Percentiles rank a stretch among this genome's conserved stretches.
phyloP scores from a whole-genome alignment of 371 early-diverging fungal species.

The Mucor irregularis region DNA sequence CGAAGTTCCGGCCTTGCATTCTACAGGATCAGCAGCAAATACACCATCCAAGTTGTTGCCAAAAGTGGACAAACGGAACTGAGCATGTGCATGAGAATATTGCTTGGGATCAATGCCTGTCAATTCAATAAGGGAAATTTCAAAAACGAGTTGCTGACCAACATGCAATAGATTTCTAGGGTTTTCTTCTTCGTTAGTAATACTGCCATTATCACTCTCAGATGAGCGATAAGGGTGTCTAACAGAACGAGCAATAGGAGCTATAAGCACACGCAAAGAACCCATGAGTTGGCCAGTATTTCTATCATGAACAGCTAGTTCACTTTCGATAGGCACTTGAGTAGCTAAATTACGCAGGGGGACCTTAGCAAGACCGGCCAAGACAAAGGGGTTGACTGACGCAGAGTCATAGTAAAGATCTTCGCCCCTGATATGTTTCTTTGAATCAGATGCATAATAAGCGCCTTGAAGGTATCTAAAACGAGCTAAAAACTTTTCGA shows the following conservation, averaged over 20 bases:
- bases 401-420: conserved; percentile 69
- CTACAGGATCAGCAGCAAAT: conserved; percentile 13
- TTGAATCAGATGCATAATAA: conserved; percentile 63
- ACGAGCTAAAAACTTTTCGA: conserved; percentile 60
- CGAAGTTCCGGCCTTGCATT: not conserved
- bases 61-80: conserved; percentile 72
- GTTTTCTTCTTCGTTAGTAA: conserved; percentile 8
- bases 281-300: conserved; percentile 58
- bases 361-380: conserved; percentile 58
- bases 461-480: conserved; percentile 61
- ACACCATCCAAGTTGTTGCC: conserved; percentile 42
- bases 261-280: conserved; percentile 44
- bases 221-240: conserved; percentile 13
- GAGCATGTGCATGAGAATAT: conserved; percentile 77
- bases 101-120: conserved; percentile 66
- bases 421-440: conserved; percentile 65
- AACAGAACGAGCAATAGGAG: conserved; percentile 49
- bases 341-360: conserved; percentile 49
- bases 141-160: conserved; percentile 69
- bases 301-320: conserved; percentile 53
- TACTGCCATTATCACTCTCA: not conserved
- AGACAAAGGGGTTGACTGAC: conserved; percentile 51
- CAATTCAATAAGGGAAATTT: conserved; percentile 68
- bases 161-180: conserved; percentile 27
- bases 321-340: conserved; percentile 49